phyloP scores from a whole-genome alignment of 139 green algal species.

The Chlamydomonas applanata region DNA sequence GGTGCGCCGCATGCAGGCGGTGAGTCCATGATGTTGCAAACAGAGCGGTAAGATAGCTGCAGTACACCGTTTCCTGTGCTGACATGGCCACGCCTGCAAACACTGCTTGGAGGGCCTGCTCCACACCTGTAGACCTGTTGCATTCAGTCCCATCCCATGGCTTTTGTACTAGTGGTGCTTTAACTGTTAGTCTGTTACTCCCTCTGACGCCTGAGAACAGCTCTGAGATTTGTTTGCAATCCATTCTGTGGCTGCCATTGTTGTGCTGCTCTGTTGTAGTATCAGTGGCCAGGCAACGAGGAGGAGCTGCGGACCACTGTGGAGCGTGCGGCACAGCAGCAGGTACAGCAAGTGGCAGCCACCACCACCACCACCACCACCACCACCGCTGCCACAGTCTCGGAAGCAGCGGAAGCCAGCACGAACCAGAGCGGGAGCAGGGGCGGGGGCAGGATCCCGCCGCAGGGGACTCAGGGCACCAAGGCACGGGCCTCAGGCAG shows the following conservation, averaged over 20 bases:
- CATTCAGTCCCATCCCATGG: too few relatives aligned
- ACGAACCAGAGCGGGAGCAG: neutral
- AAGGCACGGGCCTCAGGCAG: too few relatives aligned
- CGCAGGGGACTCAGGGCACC: too few relatives aligned
- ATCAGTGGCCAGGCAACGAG: neutral
- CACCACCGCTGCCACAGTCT: neutral
- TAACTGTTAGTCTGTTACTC: too few relatives aligned
- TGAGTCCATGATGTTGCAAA: too few relatives aligned
- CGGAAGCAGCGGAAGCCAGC: neutral
- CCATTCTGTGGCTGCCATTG: neutral
- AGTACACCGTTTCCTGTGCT: neutral
- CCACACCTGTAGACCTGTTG: neutral
- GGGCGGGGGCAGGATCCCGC: neutral
- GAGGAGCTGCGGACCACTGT: constrained; percentile 63
- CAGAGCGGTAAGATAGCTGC: neutral
- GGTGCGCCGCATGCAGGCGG: neutral
- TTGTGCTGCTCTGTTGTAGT: neutral
- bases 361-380: neutral
- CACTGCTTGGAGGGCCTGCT: neutral
- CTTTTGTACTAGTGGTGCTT: too few relatives aligned
- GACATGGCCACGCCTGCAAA: too few relatives aligned
- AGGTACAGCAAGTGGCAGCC: neutral
- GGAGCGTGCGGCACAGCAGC: constrained; percentile 59
- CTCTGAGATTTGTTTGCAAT: too few relatives aligned
- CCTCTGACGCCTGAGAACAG: too few relatives aligned